A percentile compares a stretch with the other conserved stretches of the same genome.
phyloP scores from a whole-genome alignment of 345 rosid genomes.

The Eutrema yunnanense region DNA sequence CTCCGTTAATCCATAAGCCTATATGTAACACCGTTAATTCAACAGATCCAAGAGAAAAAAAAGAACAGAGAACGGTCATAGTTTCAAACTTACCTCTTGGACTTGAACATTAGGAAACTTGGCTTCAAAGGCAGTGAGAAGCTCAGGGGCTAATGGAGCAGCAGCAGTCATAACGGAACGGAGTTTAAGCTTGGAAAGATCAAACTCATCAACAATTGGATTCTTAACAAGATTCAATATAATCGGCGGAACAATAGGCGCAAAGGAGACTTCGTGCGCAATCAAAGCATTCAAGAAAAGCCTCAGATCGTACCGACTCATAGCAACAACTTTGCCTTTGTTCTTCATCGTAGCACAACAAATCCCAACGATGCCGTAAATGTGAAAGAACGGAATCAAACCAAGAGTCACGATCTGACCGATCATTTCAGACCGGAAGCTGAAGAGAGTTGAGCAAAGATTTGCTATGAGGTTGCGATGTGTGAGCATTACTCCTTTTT shows the following conservation, averaged over 20 bases:
- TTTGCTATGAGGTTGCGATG: slow-evolving; percentile 85
- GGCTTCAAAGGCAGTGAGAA: slow-evolving; percentile 55
- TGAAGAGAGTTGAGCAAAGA: slow-evolving; percentile 77
- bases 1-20: slow-evolving; percentile 98
- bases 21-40: background rate
- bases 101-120: slow-evolving; percentile 82
- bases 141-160: slow-evolving; percentile 84
- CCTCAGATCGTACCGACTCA: slow-evolving; percentile 69
- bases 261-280: slow-evolving; percentile 70
- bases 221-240: slow-evolving; percentile 73
- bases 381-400: slow-evolving; percentile 91
- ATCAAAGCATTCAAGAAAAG: slow-evolving; percentile 63
- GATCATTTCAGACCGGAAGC: slow-evolving; percentile 57
- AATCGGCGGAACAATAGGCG: slow-evolving; percentile 89
- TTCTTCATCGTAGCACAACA: slow-evolving; percentile 80
- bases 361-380: slow-evolving; percentile 80
- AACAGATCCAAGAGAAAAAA: background rate
- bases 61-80: background rate
- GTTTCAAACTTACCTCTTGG: slow-evolving; percentile 52
- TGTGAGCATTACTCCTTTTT: slow-evolving; percentile 87
- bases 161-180: slow-evolving; percentile 85
- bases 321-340: slow-evolving; percentile 88
- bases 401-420: slow-evolving; percentile 58
- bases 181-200: slow-evolving; percentile 71
- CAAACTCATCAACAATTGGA: slow-evolving; percentile 80